These are phyloP conservation scores for Nigrospora oryzae DNA, from an alignment of 2,329 filamentous ascomycete genomes.

Conservation along the genomic window DNA sequence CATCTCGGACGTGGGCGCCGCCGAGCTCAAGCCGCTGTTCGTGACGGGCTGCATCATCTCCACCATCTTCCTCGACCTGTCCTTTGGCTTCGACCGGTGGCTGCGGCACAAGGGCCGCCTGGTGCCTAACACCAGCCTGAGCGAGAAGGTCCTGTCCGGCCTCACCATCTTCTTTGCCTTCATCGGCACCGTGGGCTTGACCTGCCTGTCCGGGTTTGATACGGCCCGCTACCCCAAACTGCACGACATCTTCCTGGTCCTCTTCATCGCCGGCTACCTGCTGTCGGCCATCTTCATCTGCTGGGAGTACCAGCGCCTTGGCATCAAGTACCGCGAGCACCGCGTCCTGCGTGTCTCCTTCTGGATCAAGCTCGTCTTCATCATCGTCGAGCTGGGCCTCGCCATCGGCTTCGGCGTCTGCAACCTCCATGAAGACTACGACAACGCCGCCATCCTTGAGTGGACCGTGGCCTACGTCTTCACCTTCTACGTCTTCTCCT, in stretches of 20 bases:
- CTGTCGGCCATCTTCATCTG: slow-evolving; percentile 82
- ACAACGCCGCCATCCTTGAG: slow-evolving; percentile 72
- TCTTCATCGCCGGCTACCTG: slow-evolving; percentile 85
- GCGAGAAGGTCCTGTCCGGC: slow-evolving; percentile 54
- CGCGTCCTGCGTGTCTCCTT: slow-evolving; percentile 70
- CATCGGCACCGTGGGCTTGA: slow-evolving; percentile 69
- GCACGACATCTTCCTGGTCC: slow-evolving; percentile 68
- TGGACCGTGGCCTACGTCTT: slow-evolving; percentile 75
- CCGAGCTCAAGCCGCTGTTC: slow-evolving; percentile 66
- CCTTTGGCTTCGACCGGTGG: slow-evolving; percentile 76
- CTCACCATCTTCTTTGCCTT: slow-evolving; percentile 62
- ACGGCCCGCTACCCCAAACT: slow-evolving; percentile 56
- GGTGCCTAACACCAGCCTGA: slow-evolving; percentile 57
- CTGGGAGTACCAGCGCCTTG: slow-evolving; percentile 80
- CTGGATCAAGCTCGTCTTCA: slow-evolving; percentile 79
- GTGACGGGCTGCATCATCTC: slow-evolving; percentile 63
- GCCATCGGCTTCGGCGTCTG: slow-evolving; percentile 63
- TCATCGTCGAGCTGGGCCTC: slow-evolving; percentile 69
- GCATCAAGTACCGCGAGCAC: slow-evolving; percentile 67
- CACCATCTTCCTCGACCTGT: slow-evolving; percentile 71
- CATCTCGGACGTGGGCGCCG: slow-evolving; percentile 60
- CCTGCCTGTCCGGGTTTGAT: slow-evolving; percentile 80
- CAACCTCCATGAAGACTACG: slow-evolving; percentile 38
- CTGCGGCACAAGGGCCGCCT: slow-evolving; percentile 75
- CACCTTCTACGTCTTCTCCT: slow-evolving; percentile 80